A percentile compares a stretch with the other conserved stretches of the same genome.
Conservation (phyloP, 371 early-diverging fungal species). For the Mucor velutinosus region DNA sequence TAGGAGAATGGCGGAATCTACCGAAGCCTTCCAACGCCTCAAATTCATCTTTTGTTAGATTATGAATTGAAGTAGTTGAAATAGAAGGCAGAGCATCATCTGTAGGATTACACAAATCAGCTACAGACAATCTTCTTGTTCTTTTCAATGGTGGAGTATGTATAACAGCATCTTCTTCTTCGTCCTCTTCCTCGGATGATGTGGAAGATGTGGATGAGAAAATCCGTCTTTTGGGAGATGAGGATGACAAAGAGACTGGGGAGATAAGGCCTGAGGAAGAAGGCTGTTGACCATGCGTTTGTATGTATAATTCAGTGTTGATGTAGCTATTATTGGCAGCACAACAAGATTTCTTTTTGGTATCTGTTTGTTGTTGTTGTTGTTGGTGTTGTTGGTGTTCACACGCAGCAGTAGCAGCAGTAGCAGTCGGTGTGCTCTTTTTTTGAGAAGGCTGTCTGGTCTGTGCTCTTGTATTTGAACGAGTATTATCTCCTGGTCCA, state of each 20-base stretch:
- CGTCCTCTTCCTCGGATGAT: constrained; percentile 8
- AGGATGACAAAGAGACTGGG: constrained; percentile 9
- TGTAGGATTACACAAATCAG: constrained; percentile 20
- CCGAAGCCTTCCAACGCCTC: constrained; percentile 47
- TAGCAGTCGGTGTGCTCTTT: not conserved
- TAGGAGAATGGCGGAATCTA: constrained; percentile 27
- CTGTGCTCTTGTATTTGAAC: constrained; percentile 15
- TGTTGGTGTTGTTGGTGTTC: not conserved
- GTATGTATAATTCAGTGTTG: not conserved
- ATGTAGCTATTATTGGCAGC: not conserved
- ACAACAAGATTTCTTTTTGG: not conserved
- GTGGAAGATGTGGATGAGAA: not conserved
- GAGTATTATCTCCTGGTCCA: not conserved
- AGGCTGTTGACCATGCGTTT: not conserved
- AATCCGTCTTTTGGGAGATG: not conserved
- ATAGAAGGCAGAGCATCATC: not conserved
- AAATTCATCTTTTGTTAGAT: constrained; percentile 42
- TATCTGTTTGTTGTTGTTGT: not conserved
- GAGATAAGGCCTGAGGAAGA: not conserved
- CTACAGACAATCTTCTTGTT: constrained; percentile 34
- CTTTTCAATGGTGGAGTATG: not conserved
- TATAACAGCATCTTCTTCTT: not conserved
- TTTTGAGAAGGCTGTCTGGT: not conserved
- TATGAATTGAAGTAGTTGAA: not conserved
- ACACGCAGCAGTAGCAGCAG: constrained; percentile 1